These are phyloP conservation scores for Russula brevipes DNA, from an alignment of 768 basidiomycete genomes.

Conservation along the genomic window DNA sequence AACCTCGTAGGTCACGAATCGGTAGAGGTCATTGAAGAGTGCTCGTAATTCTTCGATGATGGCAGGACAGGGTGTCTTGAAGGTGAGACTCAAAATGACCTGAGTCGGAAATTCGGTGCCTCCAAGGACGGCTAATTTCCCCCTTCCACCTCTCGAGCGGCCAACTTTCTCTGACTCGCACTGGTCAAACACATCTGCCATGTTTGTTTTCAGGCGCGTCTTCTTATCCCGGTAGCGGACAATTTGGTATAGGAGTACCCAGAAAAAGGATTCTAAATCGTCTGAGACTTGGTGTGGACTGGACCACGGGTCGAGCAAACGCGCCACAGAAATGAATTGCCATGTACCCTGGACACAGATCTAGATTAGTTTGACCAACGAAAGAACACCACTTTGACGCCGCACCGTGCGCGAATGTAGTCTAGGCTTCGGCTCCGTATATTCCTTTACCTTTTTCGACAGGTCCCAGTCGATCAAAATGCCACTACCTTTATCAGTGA, in stretches of 20 bases:
- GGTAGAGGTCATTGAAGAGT: not conserved
- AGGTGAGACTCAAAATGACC: not conserved
- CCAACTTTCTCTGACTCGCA: too few relatives aligned
- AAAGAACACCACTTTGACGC: too few relatives aligned
- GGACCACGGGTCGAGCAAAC: not conserved
- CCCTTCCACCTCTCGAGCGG: too few relatives aligned
- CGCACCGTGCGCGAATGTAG: slow-evolving; percentile 1
- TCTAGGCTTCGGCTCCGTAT: not conserved
- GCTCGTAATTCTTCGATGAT: not conserved
- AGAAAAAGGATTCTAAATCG: slow-evolving; percentile 24
- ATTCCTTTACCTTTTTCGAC: not conserved
- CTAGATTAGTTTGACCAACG: not conserved
- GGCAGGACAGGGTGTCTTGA: not conserved
- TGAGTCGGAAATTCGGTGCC: too few relatives aligned
- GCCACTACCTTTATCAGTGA: not conserved
- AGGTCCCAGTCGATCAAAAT: slow-evolving; percentile 7
- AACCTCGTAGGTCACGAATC: too few relatives aligned
- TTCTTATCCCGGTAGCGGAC: too few relatives aligned
- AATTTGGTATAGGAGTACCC: slow-evolving; percentile 12
- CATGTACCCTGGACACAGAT: slow-evolving; percentile 18
- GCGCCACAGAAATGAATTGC: slow-evolving; percentile 20
- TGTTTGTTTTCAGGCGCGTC: too few relatives aligned
- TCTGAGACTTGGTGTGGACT: slow-evolving; percentile 14
- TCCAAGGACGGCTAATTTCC: too few relatives aligned
- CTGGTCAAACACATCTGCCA: too few relatives aligned